Evolutionary conservation across 139 green algal genomes (phyloP).

Genomic region (Diplosphaera chodatii): DNA sequence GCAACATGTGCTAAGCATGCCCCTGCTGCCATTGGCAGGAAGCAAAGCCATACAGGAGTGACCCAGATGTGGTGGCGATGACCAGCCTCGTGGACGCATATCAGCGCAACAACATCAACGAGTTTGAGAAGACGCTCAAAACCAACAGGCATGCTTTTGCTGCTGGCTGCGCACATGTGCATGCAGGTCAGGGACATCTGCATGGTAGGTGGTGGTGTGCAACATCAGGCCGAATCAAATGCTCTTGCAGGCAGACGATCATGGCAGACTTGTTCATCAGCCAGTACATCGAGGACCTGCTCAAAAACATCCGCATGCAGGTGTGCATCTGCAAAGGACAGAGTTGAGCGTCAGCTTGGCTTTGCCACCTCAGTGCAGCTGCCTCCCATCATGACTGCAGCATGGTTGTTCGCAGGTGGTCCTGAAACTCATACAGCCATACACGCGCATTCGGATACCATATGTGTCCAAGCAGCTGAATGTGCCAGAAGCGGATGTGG

Average conservation of each 20-base stretch:
- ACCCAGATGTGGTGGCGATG: conserved; percentile 76
- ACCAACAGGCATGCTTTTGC: conserved; percentile 53
- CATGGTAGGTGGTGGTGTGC: background rate
- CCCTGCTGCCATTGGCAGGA: conserved; percentile 49
- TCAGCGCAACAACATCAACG: conserved; percentile 84
- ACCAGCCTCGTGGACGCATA: conserved; percentile 93
- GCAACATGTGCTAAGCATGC: background rate
- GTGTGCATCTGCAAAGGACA: too few species aligned
- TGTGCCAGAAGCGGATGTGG: conserved; percentile 84
- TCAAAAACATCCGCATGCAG: conserved; percentile 91
- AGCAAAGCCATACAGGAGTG: conserved; percentile 84
- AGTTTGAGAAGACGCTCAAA: conserved; percentile 90
- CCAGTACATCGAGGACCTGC: conserved; percentile 93
- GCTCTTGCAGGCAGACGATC: conserved; percentile 60
- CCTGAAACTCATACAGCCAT: conserved; percentile 85
- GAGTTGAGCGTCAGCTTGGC: too few species aligned
- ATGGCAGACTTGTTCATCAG: conserved; percentile 95
- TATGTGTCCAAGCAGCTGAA: conserved; percentile 88
- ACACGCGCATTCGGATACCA: conserved; percentile 84
- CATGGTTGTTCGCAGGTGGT: conserved; percentile 74
- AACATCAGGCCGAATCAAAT: background rate
- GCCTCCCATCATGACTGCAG: too few species aligned
- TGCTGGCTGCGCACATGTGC: too few species aligned
- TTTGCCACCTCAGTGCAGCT: too few species aligned
- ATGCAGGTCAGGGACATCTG: background rate